A percentile compares a stretch with the other conserved stretches of the same genome.
These are phyloP conservation scores for Begonia peltatifolia DNA, from an alignment of 306 rosid genomes.

Conservation along the genomic window DNA sequence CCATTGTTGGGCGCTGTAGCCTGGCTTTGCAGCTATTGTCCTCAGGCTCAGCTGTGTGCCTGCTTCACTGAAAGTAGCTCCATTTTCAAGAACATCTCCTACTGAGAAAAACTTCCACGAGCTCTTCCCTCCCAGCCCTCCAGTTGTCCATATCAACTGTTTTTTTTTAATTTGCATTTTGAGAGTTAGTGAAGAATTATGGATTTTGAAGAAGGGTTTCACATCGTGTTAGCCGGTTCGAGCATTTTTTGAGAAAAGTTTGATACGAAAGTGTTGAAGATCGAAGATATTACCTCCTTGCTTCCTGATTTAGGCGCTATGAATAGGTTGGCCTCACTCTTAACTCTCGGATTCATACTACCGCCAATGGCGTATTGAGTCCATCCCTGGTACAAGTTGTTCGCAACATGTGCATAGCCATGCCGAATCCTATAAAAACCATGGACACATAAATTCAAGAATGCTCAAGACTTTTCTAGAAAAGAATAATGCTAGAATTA, in stretches of 20 bases:
- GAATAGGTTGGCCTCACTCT: constrained; percentile 32
- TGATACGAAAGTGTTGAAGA: too few species aligned
- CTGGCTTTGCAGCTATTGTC: constrained; percentile 9
- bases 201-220: not conserved
- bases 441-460: not conserved
- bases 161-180: not conserved
- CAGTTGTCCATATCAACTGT: constrained; percentile 20
- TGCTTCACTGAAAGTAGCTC: constrained; percentile 14
- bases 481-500: too few species aligned
- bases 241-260: too few species aligned
- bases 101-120: constrained; percentile 17
- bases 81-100: constrained; percentile 24
- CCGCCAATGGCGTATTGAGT: constrained; percentile 33
- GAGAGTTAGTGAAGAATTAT: not conserved
- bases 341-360: constrained; percentile 34
- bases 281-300: constrained; percentile 13
- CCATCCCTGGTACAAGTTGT: constrained; percentile 29
- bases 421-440: constrained; percentile 15
- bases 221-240: too few species aligned
- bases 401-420: constrained; percentile 31
- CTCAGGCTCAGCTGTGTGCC: not conserved
- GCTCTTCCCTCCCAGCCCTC: constrained; percentile 2
- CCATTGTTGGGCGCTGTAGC: constrained; percentile 10
- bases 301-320: constrained; percentile 20
- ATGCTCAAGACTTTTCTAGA: too few species aligned